Base-by-base conservation (phyloP, 78 protist species). In the Acrasis kona region DNA sequence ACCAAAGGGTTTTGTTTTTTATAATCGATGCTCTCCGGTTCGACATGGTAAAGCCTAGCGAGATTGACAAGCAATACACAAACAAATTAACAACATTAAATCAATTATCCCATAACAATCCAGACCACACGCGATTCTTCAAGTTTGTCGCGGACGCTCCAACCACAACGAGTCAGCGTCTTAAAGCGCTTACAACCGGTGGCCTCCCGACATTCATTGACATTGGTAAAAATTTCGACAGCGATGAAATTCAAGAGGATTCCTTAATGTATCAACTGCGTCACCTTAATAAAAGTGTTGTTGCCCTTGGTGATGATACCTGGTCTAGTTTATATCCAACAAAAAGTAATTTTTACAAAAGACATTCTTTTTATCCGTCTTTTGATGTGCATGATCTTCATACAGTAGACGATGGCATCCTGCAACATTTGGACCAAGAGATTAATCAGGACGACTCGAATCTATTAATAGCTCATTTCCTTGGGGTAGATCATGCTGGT, bases 401-500 rank as follows among this genome's bases (percentile, higher is more conserved):
- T 78, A 87, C 96, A 0, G 96, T 92, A n/a, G 98, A 96, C 72
- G 30, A 81, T 36, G 97, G 95, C 30, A 85, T 87, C 19, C 19
- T 81, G 9, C 64, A 38, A 2, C 41, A 85, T 39, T 65, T 91
- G 10, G 32, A 57, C 31, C 78, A 80, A 27, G 84, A 76, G 36
- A 38, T 72, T 3, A 41, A 4, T 28, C 76, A 5, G 41, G 2
- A 12, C 12, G 69, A 84, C 32, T 92, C 86, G 89, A 76, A 84
- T 66, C 70, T 94, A n/a, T 39, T 88, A 9, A 74, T 94, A 2
- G 84, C 85, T 2, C 98, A 96, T 84, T 69, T 92, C 30, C 79
- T 96, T n/a, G 98, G 98, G 30, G 93, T 93, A 42, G 98, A 96
- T 76, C 98, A 96, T 86, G 83, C 84, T 8, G 98, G 97, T 28